Evolutionary conservation across 208 protist genomes (phyloP).

Genomic region (Trypanosoma platydactyli): DNA sequence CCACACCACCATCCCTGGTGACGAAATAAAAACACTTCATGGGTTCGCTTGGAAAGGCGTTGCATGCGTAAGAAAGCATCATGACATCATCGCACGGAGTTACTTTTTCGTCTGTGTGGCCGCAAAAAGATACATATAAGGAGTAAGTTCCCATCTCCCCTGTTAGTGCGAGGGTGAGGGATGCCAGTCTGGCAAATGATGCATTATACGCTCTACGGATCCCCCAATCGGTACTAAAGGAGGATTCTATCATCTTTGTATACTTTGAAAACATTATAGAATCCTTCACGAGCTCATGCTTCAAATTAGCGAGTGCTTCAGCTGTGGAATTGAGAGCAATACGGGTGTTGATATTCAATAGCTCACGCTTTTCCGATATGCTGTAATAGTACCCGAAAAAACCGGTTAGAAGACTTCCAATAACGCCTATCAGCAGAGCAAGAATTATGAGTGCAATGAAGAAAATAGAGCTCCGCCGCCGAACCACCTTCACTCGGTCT

Average conservation of each 20-base stretch:
- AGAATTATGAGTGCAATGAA: conserved; percentile 27
- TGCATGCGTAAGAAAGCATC: background rate
- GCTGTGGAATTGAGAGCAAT: conserved; percentile 53
- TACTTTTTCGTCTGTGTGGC: conserved; percentile 10
- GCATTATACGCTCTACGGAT: conserved; percentile 32
- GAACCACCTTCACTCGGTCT: conserved; percentile 22
- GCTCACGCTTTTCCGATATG: conserved; percentile 24
- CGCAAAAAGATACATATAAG: conserved; percentile 46
- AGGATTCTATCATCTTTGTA: conserved; percentile 2
- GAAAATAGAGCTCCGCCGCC: conserved; percentile 30
- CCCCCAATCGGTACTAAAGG: background rate
- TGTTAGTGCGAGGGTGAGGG: conserved; percentile 29
- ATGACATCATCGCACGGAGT: conserved; percentile 8
- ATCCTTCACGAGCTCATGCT: conserved; percentile 22
- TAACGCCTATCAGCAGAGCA: conserved; percentile 42
- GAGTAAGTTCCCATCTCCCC: conserved; percentile 21
- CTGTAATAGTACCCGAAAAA: conserved; percentile 41
- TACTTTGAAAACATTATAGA: conserved; percentile 28
- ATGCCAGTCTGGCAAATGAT: conserved; percentile 36
- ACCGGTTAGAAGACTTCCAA: conserved; percentile 39
- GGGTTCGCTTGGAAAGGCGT: background rate
- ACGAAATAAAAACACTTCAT: background rate
- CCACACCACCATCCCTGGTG: background rate
- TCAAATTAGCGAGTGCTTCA: conserved; percentile 27
- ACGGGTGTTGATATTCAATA: conserved; percentile 31